These are phyloP conservation scores for Solanum rostratum DNA, from an alignment of 257 asterid species.

Conservation along the genomic window DNA sequence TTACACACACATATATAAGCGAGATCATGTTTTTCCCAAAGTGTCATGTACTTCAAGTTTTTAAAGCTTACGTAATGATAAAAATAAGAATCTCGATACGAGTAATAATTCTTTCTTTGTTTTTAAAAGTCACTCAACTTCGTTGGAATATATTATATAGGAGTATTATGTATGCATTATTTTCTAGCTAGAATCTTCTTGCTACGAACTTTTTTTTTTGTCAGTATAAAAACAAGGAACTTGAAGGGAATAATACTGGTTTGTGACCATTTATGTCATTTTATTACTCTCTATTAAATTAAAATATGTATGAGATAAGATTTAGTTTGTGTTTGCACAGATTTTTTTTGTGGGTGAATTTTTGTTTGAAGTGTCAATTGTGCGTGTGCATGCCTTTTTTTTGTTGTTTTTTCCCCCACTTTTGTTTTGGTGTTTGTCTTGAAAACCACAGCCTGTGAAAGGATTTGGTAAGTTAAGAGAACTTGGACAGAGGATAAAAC, in stretches of 20 bases:
- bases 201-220: not conserved
- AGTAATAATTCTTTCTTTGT: not conserved
- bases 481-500: not conserved
- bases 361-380: not conserved
- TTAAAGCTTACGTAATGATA: not conserved
- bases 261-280: not conserved
- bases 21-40: too few relatives aligned
- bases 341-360: not conserved
- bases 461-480: not conserved
- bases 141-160: not conserved
- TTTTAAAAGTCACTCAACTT: not conserved
- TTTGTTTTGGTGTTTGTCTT: not conserved
- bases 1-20: too few relatives aligned
- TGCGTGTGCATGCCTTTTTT: not conserved
- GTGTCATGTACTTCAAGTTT: not conserved
- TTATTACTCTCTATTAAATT: not conserved
- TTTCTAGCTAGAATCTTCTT: not conserved
- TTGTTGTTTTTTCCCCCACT: not conserved
- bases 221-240: not conserved
- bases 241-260: not conserved
- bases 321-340: not conserved
- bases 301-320: not conserved
- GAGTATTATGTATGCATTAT: not conserved
- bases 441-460: not conserved
- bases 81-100: not conserved